Evolutionary conservation across 306 rosid species (phyloP).

Genomic region (Fragaria nilgerrensis): DNA sequence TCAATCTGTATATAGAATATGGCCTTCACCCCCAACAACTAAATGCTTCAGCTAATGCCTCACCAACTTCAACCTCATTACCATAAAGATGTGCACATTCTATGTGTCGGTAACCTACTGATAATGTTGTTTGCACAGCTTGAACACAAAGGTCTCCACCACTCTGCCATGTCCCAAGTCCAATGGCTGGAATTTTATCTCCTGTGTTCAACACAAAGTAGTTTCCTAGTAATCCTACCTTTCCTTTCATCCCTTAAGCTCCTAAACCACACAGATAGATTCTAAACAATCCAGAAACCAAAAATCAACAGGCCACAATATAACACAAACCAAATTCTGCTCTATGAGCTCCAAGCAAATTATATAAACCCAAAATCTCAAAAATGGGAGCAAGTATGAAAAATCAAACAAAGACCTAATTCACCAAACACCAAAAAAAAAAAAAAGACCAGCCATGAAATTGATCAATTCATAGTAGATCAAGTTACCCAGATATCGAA

Average conservation of each 20-base stretch:
- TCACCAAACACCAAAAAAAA: constrained; percentile 5
- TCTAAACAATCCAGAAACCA: constrained; percentile 5
- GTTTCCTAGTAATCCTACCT: constrained; percentile 33
- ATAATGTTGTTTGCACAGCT: constrained; percentile 44
- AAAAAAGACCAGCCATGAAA: too few species aligned
- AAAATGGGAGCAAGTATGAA: neutral
- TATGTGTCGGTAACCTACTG: constrained; percentile 42
- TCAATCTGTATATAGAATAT: too few species aligned
- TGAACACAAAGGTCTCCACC: constrained; percentile 49
- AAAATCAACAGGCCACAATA: constrained; percentile 12
- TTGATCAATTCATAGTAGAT: too few species aligned
- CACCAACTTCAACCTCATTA: constrained; percentile 48
- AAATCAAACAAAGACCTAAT: constrained; percentile 21
- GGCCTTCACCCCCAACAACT: neutral
- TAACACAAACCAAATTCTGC: neutral
- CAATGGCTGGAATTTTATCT: neutral
- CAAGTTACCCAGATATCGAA: too few species aligned
- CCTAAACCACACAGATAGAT: neutral
- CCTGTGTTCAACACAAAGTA: constrained; percentile 43
- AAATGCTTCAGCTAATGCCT: constrained; percentile 41
- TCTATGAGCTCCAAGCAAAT: neutral
- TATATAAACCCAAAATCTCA: constrained; percentile 18
- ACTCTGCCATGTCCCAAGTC: constrained; percentile 30
- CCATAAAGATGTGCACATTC: constrained; percentile 56
- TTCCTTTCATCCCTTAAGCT: constrained; percentile 36